Conservation (phyloP, 2,329 filamentous ascomycete genomes). For the Penicillium janthinellum region DNA sequence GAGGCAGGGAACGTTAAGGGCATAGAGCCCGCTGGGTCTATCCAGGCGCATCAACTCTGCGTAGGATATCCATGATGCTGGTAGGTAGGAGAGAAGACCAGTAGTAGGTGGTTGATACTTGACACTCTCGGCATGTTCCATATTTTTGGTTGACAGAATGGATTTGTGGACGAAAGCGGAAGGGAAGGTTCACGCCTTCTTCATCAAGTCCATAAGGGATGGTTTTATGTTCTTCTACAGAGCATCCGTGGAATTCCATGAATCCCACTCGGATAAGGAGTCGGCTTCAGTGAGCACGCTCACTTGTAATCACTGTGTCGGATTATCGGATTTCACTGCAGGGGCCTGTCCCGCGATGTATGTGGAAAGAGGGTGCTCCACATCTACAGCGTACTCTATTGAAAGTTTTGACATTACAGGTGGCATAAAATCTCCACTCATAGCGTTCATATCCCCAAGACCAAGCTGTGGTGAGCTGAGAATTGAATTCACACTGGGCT, state of each 20-base stretch:
- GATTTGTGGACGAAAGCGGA: background rate
- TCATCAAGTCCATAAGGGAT: background rate
- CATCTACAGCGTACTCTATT: background rate
- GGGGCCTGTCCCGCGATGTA: background rate
- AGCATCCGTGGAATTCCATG: background rate
- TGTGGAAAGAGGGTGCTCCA: background rate
- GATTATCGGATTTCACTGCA: background rate
- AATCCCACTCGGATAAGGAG: background rate
- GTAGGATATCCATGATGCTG: slow-evolving; percentile 18
- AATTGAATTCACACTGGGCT: too few relatives aligned
- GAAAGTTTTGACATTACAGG: background rate
- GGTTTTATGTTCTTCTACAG: background rate
- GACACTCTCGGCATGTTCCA: background rate
- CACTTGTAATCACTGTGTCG: background rate
- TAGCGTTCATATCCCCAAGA: too few relatives aligned
- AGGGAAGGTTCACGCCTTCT: background rate
- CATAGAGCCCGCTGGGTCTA: slow-evolving; percentile 79
- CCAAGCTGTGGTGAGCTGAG: too few relatives aligned
- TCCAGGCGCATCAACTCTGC: slow-evolving; percentile 65
- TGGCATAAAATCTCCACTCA: too few relatives aligned
- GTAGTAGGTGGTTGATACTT: background rate
- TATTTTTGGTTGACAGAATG: background rate
- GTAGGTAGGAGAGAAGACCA: background rate
- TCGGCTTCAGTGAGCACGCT: background rate
- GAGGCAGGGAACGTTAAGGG: slow-evolving; percentile 81